These are phyloP conservation scores for Alternaria sp. DNA, from an alignment of 2,329 filamentous ascomycete species.

Conservation along the genomic window DNA sequence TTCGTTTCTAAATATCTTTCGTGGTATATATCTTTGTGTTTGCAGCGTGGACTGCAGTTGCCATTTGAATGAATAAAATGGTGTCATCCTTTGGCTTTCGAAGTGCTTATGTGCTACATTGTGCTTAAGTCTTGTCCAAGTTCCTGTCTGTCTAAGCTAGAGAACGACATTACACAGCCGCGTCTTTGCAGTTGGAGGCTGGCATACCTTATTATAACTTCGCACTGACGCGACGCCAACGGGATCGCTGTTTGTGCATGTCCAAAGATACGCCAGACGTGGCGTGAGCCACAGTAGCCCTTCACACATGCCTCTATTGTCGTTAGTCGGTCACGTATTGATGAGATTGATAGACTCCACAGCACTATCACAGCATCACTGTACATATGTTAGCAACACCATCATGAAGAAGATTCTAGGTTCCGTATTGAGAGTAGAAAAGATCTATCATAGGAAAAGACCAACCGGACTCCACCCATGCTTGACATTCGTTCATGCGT, in stretches of 20 bases:
- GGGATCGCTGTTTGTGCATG: background rate
- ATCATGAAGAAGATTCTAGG: background rate
- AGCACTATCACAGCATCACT: too few species aligned
- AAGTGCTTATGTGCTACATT: background rate
- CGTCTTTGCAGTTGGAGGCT: rapidly evolving
- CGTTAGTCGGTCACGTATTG: background rate
- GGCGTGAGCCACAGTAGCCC: too few species aligned
- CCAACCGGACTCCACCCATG: constrained; percentile 8
- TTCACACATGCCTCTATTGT: background rate
- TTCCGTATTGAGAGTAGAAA: constrained; percentile 1
- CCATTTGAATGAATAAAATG: background rate
- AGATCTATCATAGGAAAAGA: constrained; percentile 3
- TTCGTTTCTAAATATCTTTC: background rate
- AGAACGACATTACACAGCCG: background rate
- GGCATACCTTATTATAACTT: background rate
- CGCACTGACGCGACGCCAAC: background rate
- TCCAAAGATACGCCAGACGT: too few species aligned
- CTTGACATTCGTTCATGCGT: constrained; percentile 5
- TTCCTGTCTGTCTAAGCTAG: background rate
- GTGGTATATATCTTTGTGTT: background rate
- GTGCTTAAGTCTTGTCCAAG: background rate
- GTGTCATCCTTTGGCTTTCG: background rate
- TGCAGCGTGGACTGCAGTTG: background rate
- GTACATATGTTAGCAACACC: too few species aligned
- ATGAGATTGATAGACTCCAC: background rate